Percentiles rank a stretch among this genome's conserved stretches.
phyloP scores from a whole-genome alignment of 441 rosid genomes.

The Arabidopsis hybrid region DNA sequence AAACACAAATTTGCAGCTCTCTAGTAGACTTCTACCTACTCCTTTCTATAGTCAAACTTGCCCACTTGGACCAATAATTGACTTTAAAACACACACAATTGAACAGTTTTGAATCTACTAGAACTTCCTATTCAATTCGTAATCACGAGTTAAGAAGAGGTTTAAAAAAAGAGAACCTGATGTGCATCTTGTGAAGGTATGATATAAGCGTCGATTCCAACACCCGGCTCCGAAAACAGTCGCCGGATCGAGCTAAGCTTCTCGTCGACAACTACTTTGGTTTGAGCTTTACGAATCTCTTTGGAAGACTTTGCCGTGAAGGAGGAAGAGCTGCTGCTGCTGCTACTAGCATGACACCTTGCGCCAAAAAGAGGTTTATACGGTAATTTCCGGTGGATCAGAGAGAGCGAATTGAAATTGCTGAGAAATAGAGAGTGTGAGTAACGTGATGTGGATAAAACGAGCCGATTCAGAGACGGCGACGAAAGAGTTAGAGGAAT shows the following conservation, averaged over 20 bases:
- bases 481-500: slow-evolving; percentile 60
- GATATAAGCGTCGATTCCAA: slow-evolving; percentile 89
- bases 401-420: slow-evolving; percentile 41
- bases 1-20: background rate
- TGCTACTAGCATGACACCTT: slow-evolving; percentile 52
- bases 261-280: slow-evolving; percentile 56
- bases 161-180: slow-evolving; percentile 58
- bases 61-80: background rate
- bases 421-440: slow-evolving; percentile 52
- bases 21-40: background rate
- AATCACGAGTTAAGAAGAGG: background rate
- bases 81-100: too few species aligned
- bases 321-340: slow-evolving; percentile 43
- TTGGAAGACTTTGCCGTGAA: slow-evolving; percentile 81
- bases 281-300: slow-evolving; percentile 54
- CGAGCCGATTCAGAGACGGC: slow-evolving; percentile 50
- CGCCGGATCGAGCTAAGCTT: slow-evolving; percentile 76
- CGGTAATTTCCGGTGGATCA: slow-evolving; percentile 22
- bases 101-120: background rate
- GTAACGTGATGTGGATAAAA: slow-evolving; percentile 48
- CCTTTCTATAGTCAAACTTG: background rate
- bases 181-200: slow-evolving; percentile 98
- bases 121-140: background rate
- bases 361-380: slow-evolving; percentile 35
- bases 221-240: slow-evolving; percentile 67